Conservation (phyloP, 2,329 filamentous ascomycete genomes). For the Aphanocladium album region DNA sequence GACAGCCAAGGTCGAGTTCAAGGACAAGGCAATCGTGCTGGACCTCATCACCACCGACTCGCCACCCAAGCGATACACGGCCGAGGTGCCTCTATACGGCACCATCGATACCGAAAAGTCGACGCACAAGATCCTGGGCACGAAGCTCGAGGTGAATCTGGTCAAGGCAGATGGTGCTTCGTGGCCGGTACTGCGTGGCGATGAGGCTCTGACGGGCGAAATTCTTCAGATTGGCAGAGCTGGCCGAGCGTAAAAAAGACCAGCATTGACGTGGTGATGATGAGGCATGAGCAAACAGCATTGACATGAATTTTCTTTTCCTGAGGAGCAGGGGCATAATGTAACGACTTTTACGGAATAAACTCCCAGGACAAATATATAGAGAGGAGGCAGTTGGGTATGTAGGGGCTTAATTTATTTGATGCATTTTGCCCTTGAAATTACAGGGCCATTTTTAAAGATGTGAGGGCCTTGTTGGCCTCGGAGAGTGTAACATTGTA, state of each 20-base stretch:
- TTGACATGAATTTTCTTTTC: neutral
- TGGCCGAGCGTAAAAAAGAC: constrained; percentile 43
- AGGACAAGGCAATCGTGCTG: constrained; percentile 57
- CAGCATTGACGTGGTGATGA: neutral
- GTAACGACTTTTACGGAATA: neutral
- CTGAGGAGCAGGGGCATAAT: neutral
- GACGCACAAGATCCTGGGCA: constrained; percentile 75
- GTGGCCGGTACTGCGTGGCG: constrained; percentile 80
- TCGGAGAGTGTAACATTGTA: neutral
- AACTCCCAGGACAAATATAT: neutral
- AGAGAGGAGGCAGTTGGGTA: neutral
- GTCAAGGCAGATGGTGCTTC: constrained; percentile 67
- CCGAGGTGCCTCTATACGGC: constrained; percentile 69
- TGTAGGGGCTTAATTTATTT: neutral
- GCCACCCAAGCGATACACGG: constrained; percentile 70
- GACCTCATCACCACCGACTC: constrained; percentile 82
- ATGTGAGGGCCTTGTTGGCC: constrained; percentile 8
- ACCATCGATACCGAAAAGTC: constrained; percentile 71
- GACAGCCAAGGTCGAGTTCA: constrained; percentile 66
- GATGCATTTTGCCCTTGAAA: neutral
- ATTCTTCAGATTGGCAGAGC: constrained; percentile 88
- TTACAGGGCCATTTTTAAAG: neutral
- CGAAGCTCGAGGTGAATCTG: constrained; percentile 79
- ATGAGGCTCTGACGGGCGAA: constrained; percentile 64
- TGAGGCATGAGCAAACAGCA: neutral